Percentiles rank a stretch among this genome's conserved stretches.
phyloP scores from a whole-genome alignment of 257 asterid genomes.

The Craterostigma plantagineum region DNA sequence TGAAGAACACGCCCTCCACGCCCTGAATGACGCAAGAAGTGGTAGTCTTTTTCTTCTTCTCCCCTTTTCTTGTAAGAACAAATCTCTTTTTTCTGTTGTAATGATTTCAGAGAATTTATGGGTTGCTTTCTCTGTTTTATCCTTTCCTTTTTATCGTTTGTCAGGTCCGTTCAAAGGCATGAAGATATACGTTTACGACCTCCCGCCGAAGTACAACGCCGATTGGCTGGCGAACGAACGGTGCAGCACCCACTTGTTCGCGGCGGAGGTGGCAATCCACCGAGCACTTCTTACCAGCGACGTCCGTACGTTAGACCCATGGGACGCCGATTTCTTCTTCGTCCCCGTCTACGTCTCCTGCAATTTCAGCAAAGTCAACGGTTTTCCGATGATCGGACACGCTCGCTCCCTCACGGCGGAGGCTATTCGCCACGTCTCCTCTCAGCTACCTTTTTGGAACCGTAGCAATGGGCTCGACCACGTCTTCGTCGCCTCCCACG shows the following conservation, averaged over 20 bases:
- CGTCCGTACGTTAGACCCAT: conserved; percentile 40
- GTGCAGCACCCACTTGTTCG: conserved; percentile 62
- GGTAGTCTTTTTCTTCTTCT: too few species aligned
- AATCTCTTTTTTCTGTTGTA: too few species aligned
- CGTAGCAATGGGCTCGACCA: conserved; percentile 80
- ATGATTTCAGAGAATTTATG: too few species aligned
- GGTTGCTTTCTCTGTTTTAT: too few species aligned
- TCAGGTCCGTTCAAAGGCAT: conserved; percentile 20
- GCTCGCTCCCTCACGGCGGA: conserved; percentile 50
- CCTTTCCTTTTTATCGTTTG: too few species aligned
- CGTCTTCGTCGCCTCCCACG: conserved; percentile 84
- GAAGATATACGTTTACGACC: conserved; percentile 57
- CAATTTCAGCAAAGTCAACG: conserved; percentile 75
- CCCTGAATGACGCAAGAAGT: neutral
- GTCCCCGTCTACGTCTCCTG: conserved; percentile 90
- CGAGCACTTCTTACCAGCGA: conserved; percentile 37
- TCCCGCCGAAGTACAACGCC: conserved; percentile 46
- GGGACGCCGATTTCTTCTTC: conserved; percentile 82
- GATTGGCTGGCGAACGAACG: conserved; percentile 55
- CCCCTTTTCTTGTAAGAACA: neutral
- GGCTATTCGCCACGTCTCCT: conserved; percentile 33
- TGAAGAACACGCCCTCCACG: conserved; percentile 16
- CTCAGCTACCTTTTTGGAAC: conserved; percentile 64
- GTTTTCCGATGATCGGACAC: conserved; percentile 87
- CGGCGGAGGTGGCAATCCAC: conserved; percentile 86